Percentiles rank a stretch among this genome's conserved stretches.
phyloP scores from a whole-genome alignment of 106 monocot species.

The Acorus calamus region DNA sequence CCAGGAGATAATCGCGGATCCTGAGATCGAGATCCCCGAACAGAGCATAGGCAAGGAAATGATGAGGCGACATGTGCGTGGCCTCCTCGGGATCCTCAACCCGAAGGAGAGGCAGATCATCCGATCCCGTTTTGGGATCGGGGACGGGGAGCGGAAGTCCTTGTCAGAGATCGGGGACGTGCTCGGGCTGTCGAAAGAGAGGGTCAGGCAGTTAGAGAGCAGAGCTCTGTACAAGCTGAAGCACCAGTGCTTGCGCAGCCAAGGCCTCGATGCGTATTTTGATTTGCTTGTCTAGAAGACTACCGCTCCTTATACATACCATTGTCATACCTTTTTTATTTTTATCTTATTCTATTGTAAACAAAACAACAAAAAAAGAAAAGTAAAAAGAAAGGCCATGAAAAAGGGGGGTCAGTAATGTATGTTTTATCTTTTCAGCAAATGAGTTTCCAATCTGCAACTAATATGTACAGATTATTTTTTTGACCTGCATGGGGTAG shows the following conservation, averaged over 20 bases:
- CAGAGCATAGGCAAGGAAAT: slow-evolving; percentile 43
- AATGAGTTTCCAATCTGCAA: too few relatives aligned
- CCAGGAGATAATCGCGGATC: slow-evolving; percentile 86
- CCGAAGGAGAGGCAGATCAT: slow-evolving; percentile 75
- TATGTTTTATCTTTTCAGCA: too few relatives aligned
- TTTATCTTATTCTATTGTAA: too few relatives aligned
- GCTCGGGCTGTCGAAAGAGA: slow-evolving; percentile 66
- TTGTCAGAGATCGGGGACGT: slow-evolving; percentile 63
- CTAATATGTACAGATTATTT: too few relatives aligned
- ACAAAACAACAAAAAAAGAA: too few relatives aligned
- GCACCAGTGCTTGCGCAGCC: slow-evolving; percentile 15
- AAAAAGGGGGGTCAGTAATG: too few relatives aligned
- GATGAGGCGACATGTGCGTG: slow-evolving; percentile 67
- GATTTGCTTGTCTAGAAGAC: slow-evolving; percentile 17
- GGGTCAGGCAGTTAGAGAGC: slow-evolving; percentile 70
- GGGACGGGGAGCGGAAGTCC: slow-evolving; percentile 34
- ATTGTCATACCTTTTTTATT: too few relatives aligned
- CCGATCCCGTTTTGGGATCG: slow-evolving; percentile 47
- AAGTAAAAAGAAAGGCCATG: too few relatives aligned
- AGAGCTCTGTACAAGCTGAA: slow-evolving; percentile 64
- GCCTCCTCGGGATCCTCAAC: slow-evolving; percentile 45
- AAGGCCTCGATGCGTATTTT: slow-evolving; percentile 48
- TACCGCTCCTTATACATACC: too few relatives aligned
- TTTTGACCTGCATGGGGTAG: too few relatives aligned
- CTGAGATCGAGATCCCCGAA: slow-evolving; percentile 60